phyloP scores from a whole-genome alignment of 1,139 yeast genomes.

The Protomyces inundatus region DNA sequence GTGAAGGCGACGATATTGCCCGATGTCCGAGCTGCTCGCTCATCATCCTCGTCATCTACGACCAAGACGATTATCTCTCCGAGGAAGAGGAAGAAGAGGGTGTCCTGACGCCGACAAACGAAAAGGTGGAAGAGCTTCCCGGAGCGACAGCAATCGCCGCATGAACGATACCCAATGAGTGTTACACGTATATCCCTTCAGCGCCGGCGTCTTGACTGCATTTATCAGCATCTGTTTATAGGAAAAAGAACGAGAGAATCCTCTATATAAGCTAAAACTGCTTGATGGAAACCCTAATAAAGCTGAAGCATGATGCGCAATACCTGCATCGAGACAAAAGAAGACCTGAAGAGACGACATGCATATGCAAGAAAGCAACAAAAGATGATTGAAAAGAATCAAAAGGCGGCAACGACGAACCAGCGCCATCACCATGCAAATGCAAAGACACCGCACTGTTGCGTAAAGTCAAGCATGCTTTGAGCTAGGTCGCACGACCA shows the following conservation, averaged over 20 bases:
- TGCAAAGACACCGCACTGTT: background rate
- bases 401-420: background rate
- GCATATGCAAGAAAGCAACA: background rate
- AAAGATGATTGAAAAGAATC: background rate
- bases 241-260: no score
- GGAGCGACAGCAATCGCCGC: background rate
- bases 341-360: no score
- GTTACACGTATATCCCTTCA: no score
- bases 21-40: conserved; percentile 95
- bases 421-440: background rate
- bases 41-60: conserved; percentile 88
- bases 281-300: no score
- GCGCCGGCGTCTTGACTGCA: no score
- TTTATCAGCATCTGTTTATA: no score
- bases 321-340: no score
- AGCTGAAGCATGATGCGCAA: no score
- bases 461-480: no score
- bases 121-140: background rate
- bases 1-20: conserved; percentile 82
- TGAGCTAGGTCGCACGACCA: background rate
- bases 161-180: background rate
- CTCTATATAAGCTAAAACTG: no score
- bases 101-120: background rate
- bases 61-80: conserved; percentile 36
- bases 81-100: conserved; percentile 18